A percentile compares a stretch with the other conserved stretches of the same genome.
phyloP scores from a whole-genome alignment of 1,284 basidiomycete species.

The Ceratobasidium sp. region DNA sequence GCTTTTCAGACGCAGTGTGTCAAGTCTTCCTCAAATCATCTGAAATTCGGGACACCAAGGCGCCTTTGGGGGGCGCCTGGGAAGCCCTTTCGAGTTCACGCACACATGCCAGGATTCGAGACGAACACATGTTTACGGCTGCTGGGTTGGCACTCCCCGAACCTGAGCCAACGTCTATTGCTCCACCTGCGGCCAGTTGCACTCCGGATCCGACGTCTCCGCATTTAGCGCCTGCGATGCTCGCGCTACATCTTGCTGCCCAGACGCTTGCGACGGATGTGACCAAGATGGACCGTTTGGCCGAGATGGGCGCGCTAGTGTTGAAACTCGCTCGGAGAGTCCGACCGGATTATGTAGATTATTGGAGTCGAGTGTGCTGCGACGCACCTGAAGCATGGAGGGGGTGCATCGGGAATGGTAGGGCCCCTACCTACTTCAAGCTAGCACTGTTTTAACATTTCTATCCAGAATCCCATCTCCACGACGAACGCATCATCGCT shows the following conservation, averaged over 20 bases:
- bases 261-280: constrained; percentile 57
- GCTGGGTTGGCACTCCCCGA: constrained; percentile 26
- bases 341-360: constrained; percentile 84
- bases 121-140: constrained; percentile 52
- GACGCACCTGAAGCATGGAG: constrained; percentile 64
- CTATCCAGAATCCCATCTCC: constrained; percentile 42
- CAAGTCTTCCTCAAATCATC: constrained; percentile 52
- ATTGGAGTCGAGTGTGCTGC: constrained; percentile 81
- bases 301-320: constrained; percentile 68
- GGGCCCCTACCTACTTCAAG: not conserved
- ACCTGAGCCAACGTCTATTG: not conserved
- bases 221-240: constrained; percentile 51
- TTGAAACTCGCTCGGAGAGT: constrained; percentile 69
- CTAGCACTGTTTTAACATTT: constrained; percentile 13
- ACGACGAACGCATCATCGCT: constrained; percentile 45
- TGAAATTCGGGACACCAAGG: not conserved
- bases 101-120: constrained; percentile 39
- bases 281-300: constrained; percentile 59
- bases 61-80: constrained; percentile 13
- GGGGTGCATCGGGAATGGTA: constrained; percentile 46
- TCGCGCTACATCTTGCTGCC: constrained; percentile 77
- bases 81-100: constrained; percentile 27
- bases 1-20: constrained; percentile 60
- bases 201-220: constrained; percentile 32
- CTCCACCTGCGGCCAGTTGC: constrained; percentile 8